Evolutionary conservation across 192 early-diverging fungal species (phyloP).

Genomic region (Mortierella alpina): DNA sequence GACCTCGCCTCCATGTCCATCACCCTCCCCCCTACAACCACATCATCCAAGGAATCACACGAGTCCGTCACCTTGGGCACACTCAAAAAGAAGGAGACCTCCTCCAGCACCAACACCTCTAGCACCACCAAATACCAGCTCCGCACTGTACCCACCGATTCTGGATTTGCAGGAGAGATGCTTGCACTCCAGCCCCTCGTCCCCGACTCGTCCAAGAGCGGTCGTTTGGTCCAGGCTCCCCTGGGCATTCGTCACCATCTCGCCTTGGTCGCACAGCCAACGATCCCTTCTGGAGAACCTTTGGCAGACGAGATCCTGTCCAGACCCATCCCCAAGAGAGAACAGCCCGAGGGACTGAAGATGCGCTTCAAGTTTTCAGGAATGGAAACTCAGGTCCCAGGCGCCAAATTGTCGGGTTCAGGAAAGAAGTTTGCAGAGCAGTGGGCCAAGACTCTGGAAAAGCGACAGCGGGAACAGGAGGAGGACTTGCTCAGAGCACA

Average conservation of each 20-base stretch:
- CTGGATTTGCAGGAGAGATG: slow-evolving; percentile 50
- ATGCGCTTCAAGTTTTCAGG: slow-evolving; percentile 62
- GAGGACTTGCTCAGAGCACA: slow-evolving; percentile 24
- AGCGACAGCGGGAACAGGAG: slow-evolving; percentile 14
- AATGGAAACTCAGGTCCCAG: slow-evolving; percentile 53
- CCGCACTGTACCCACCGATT: slow-evolving; percentile 33
- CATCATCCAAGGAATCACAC: slow-evolving; percentile 12
- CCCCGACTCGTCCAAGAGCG: slow-evolving; percentile 22
- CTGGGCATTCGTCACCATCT: slow-evolving; percentile 30
- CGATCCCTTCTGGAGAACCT: slow-evolving; percentile 35
- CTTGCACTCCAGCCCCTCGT: slow-evolving; percentile 27
- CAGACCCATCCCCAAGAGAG: slow-evolving; percentile 52
- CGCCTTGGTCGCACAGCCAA: slow-evolving; percentile 25
- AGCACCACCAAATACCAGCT: slow-evolving; percentile 42
- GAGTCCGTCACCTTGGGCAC: slow-evolving; percentile 9
- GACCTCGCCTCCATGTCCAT: slow-evolving; percentile 44
- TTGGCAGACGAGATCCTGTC: slow-evolving; percentile 57
- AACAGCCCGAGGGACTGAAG: slow-evolving; percentile 61
- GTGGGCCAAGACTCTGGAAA: slow-evolving; percentile 37
- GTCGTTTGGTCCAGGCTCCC: slow-evolving; percentile 41
- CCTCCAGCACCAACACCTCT: slow-evolving; percentile 8
- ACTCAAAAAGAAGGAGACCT: slow-evolving; percentile 46
- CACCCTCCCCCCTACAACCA: slow-evolving; percentile 13
- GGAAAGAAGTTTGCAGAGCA: slow-evolving; percentile 37
- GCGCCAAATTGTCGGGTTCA: slow-evolving; percentile 28